Evolutionary conservation across 1,284 basidiomycete species (phyloP).

Genomic region (Microbotryum scabiosae): DNA sequence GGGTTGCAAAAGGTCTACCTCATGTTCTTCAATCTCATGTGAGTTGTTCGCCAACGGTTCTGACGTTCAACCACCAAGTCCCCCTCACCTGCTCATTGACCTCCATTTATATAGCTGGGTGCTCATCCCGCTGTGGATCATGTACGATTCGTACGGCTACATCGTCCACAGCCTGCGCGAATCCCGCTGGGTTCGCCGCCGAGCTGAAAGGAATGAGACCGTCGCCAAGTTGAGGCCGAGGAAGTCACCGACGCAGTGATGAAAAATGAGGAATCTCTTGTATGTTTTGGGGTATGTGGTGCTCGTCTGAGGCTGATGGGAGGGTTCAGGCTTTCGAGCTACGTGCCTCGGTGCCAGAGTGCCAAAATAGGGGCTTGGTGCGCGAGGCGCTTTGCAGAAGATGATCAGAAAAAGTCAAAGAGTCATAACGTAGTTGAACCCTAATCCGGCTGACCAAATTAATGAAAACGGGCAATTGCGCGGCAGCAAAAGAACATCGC

Average conservation of each 20-base stretch:
- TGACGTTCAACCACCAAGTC: not conserved
- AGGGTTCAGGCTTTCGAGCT: no score
- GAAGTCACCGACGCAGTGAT: not conserved
- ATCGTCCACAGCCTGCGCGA: constrained; percentile 54
- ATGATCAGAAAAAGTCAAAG: no score
- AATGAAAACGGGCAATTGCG: no score
- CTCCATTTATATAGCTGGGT: constrained; percentile 55
- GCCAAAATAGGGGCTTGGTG: no score
- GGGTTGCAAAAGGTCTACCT: constrained; percentile 10
- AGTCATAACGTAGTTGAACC: no score
- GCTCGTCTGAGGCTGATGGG: no score
- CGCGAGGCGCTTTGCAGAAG: no score
- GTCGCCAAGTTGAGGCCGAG: not conserved
- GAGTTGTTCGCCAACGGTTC: not conserved
- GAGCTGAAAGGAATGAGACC: not conserved
- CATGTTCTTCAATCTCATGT: constrained; percentile 25
- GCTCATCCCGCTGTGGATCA: constrained; percentile 58
- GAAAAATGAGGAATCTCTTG: no score
- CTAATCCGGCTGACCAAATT: no score
- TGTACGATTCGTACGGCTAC: constrained; percentile 63
- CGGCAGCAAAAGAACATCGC: no score
- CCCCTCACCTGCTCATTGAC: not conserved
- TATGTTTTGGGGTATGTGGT: no score
- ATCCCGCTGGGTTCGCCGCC: not conserved
- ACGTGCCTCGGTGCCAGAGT: no score